A percentile compares a stretch with the other conserved stretches of the same genome.
phyloP scores from a whole-genome alignment of 306 rosid species.

The Echinosophora koreensis region DNA sequence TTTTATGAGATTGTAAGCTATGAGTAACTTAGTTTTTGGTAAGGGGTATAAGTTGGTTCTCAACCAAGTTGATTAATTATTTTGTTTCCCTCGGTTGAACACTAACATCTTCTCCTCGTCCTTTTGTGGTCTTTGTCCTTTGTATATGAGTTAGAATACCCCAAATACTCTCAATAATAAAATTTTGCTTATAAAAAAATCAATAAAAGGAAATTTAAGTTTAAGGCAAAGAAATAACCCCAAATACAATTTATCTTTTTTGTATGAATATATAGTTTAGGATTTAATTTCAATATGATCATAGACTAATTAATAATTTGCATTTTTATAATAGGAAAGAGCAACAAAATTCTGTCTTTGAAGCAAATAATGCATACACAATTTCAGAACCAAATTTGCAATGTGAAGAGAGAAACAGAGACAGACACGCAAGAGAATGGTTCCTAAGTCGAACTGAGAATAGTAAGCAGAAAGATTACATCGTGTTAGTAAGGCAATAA shows the following conservation, averaged over 20 bases:
- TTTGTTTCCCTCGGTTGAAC: no score
- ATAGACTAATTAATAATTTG: not conserved
- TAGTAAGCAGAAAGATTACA: not conserved
- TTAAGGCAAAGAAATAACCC: slow-evolving; percentile 4
- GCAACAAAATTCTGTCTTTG: not conserved
- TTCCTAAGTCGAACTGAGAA: not conserved
- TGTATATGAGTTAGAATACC: no score
- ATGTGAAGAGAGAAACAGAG: not conserved
- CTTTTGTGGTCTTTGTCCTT: no score
- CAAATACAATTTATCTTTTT: not conserved
- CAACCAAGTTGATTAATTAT: no score
- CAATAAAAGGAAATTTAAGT: slow-evolving; percentile 1
- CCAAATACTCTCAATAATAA: no score
- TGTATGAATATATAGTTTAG: not conserved
- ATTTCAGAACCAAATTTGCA: not conserved
- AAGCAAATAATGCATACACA: not conserved
- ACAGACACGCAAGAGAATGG: not conserved
- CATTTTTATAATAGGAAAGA: not conserved
- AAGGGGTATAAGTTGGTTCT: no score
- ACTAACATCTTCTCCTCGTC: no score
- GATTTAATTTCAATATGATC: slow-evolving; percentile 1
- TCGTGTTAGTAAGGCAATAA: not conserved
- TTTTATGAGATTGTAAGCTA: no score
- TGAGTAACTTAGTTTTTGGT: no score
- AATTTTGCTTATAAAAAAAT: no score